Evolutionary conservation across 495 filamentous ascomycete genomes (phyloP).

Genomic region (Penicillium alfredii): DNA sequence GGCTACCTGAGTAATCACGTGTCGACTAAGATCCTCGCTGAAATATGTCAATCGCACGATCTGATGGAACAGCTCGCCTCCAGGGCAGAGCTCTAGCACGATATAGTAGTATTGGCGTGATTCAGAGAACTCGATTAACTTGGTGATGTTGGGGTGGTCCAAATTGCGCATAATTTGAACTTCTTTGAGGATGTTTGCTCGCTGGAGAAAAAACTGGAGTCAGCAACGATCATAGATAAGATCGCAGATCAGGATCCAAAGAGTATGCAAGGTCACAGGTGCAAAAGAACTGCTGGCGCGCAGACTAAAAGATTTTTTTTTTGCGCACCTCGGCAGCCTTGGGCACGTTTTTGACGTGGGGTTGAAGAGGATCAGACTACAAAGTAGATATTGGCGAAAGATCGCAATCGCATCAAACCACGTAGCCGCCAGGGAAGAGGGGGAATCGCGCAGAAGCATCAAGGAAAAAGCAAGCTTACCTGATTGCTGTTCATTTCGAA

Average conservation of each 20-base stretch:
- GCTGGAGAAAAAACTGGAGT: constrained; percentile 44
- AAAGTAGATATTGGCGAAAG: constrained; percentile 35
- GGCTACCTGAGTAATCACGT: constrained; percentile 91
- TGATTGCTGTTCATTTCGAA: constrained; percentile 97
- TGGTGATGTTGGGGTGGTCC: constrained; percentile 92
- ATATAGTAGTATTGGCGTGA: constrained; percentile 96
- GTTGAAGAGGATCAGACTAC: constrained; percentile 76
- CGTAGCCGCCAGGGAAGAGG: constrained; percentile 3
- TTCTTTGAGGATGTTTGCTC: constrained; percentile 96
- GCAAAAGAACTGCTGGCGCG: constrained; percentile 11
- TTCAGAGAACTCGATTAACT: constrained; percentile 88
- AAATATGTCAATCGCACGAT: constrained; percentile 98
- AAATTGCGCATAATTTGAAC: constrained; percentile 97
- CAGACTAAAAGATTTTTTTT: constrained; percentile 32
- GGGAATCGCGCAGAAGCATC: constrained; percentile 13
- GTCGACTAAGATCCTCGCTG: constrained; percentile 88
- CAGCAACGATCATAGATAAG: constrained; percentile 3
- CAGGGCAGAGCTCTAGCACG: constrained; percentile 88
- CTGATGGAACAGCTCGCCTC: constrained; percentile 96
- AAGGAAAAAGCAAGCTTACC: constrained; percentile 52
- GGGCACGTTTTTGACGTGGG: constrained; percentile 87
- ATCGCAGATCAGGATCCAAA: constrained; percentile 2
- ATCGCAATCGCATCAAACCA: constrained; percentile 1
- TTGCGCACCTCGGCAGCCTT: constrained; percentile 96
- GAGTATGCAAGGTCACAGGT: constrained; percentile 6